phyloP scores from a whole-genome alignment of 1,284 basidiomycete species.

The Grifola frondosa region DNA sequence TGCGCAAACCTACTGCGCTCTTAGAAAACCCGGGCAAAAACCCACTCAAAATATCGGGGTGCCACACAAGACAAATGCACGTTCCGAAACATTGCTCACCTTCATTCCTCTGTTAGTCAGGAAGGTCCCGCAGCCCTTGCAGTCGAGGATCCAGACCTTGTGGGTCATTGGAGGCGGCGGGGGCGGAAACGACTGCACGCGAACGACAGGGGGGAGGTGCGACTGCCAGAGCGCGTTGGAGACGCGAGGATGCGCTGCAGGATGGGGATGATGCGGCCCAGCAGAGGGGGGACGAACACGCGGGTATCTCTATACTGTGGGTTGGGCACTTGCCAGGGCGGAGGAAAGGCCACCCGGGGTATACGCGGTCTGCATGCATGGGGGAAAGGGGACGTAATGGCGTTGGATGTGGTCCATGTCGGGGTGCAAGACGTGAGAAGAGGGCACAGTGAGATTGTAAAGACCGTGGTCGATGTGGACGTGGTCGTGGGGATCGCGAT shows the following conservation, averaged over 20 bases:
- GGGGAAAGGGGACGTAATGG: background rate
- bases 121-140: slow-evolving; percentile 71
- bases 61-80: background rate
- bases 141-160: slow-evolving; percentile 81
- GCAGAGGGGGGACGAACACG: slow-evolving; percentile 7
- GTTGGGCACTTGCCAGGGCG: slow-evolving; percentile 17
- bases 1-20: too few relatives aligned
- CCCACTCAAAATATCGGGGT: too few relatives aligned
- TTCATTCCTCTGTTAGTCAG: slow-evolving; percentile 86
- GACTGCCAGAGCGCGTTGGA: slow-evolving; percentile 8
- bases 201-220: slow-evolving; percentile 8
- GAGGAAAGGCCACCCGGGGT: slow-evolving; percentile 20
- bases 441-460: slow-evolving; percentile 14
- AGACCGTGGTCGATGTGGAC: slow-evolving; percentile 4
- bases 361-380: slow-evolving; percentile 12
- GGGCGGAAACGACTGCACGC: slow-evolving; percentile 15
- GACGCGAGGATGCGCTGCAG: slow-evolving; percentile 3
- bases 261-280: background rate
- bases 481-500: slow-evolving; percentile 13
- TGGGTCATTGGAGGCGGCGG: slow-evolving; percentile 38
- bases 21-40: too few relatives aligned
- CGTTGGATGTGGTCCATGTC: slow-evolving; percentile 3
- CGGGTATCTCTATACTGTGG: slow-evolving; percentile 13
- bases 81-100: slow-evolving; percentile 39
- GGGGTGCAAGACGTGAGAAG: slow-evolving; percentile 12